These are phyloP conservation scores for Pulveroboletus sp. DNA, from an alignment of 768 basidiomycete genomes.

Conservation along the genomic window DNA sequence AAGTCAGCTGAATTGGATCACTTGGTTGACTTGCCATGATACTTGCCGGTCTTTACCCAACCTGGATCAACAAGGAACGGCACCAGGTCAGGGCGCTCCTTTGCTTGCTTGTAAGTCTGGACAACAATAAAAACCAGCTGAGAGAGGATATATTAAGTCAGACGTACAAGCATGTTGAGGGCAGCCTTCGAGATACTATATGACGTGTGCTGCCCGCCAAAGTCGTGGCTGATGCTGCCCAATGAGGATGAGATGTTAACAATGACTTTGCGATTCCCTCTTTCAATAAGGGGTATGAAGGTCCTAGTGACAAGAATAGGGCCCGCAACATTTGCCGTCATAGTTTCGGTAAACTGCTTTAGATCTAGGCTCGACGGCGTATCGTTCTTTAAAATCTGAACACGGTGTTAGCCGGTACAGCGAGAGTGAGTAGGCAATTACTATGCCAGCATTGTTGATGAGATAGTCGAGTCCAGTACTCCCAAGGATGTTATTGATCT, in stretches of 20 bases:
- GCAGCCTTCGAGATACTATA: conserved; percentile 39
- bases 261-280: conserved; percentile 31
- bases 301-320: conserved; percentile 34
- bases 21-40: neutral
- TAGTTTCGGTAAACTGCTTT: conserved; percentile 18
- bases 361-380: conserved; percentile 25
- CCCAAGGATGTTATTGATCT: conserved; percentile 16
- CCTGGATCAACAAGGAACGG: conserved; percentile 34
- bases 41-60: conserved; percentile 40
- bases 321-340: conserved; percentile 34
- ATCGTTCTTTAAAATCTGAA: conserved; percentile 24
- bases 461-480: conserved; percentile 36
- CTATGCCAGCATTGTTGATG: conserved; percentile 38
- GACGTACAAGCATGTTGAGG: conserved; percentile 39
- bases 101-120: conserved; percentile 37
- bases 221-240: conserved; percentile 32
- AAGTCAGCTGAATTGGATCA: neutral
- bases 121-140: neutral
- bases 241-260: conserved; percentile 34
- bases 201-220: conserved; percentile 25
- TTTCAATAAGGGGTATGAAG: conserved; percentile 35
- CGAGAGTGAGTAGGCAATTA: conserved; percentile 13
- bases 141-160: neutral
- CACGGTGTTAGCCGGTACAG: neutral
- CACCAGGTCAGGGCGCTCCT: conserved; percentile 32